Percentiles rank a stretch among this genome's conserved stretches.
These are phyloP conservation scores for Ustilago trichophora DNA, from an alignment of 1,284 basidiomycete species.

Conservation along the genomic window DNA sequence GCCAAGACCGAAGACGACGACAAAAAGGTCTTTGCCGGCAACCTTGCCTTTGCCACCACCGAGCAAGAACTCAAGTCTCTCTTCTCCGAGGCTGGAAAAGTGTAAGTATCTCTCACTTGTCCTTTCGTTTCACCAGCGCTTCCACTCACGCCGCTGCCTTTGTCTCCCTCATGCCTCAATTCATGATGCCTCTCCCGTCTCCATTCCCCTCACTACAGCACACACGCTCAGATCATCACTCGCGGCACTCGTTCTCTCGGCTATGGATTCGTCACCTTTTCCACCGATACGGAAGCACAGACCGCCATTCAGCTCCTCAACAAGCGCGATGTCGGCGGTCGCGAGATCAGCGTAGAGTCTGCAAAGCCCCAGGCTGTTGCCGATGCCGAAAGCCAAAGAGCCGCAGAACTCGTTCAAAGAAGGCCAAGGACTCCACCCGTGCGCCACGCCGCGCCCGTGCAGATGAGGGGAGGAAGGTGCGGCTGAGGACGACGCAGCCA, in stretches of 20 bases:
- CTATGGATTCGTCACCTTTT: constrained; percentile 62
- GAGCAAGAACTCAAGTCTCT: constrained; percentile 56
- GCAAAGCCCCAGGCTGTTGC: constrained; percentile 55
- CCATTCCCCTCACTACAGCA: constrained; percentile 18
- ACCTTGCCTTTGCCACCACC: constrained; percentile 62
- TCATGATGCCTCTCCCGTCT: not conserved
- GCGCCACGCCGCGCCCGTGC: constrained; percentile 51
- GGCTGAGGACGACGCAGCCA: constrained; percentile 41
- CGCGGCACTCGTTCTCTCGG: constrained; percentile 63
- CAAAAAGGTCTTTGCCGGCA: constrained; percentile 50
- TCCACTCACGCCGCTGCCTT: not conserved
- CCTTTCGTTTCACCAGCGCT: not conserved
- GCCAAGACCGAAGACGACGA: constrained; percentile 32
- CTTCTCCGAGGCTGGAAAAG: constrained; percentile 58
- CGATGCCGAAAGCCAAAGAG: constrained; percentile 31
- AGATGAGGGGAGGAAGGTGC: constrained; percentile 57
- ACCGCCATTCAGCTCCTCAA: constrained; percentile 56
- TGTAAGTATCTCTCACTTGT: constrained; percentile 45
- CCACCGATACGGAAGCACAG: constrained; percentile 55
- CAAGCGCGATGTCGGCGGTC: constrained; percentile 60
- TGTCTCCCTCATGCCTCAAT: not conserved
- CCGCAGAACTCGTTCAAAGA: constrained; percentile 29
- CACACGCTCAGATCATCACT: constrained; percentile 59
- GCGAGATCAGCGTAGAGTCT: constrained; percentile 60
- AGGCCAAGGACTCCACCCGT: constrained; percentile 27